Evolutionary conservation across 352 stramenopile genomes (phyloP), one percentile per base, ranked within the genome.

Genomic region (Phytophthora constricta): DNA sequence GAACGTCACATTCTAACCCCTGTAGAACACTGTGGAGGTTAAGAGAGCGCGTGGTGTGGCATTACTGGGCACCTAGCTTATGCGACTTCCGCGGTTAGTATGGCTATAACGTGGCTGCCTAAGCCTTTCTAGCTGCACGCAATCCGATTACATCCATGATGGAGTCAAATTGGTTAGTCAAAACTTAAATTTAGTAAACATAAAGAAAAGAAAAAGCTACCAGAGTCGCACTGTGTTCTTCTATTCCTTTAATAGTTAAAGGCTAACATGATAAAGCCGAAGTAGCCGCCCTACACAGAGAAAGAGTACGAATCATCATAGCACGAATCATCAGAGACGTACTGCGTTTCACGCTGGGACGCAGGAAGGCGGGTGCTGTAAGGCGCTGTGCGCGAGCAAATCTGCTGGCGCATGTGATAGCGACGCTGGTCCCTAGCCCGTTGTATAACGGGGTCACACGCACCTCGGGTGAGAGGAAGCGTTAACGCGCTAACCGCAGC

Each of bases 121-220:
- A 65, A 59, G 33, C 39, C 58, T 65, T 20, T 48, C 39, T 58
- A 49, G 48, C 58, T 65, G 58, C 58, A 65, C 48, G 39, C 5
- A 37, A 37, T 11, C 31, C 11, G 31, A 37, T 37, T 37, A 37
- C 31, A 37, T 37, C 11, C 11, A 37, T 37, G n/a, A 59, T 45
- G 48, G n/a, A 54, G 49, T 10, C n/a, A 55, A 42, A 25, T 65
- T 54, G 47, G 58, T 41, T 33, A 57, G 57, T 52, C 33, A 37
- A 37, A 5, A 11, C 31, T 5, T 37, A 37, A 11, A 37, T 37
- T 11, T 13, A 37, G 11, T 5, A 5, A 37, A 37, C 31, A 37
- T n/a, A n/a, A 37, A 37, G 5, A 37, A 37, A 37, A 5, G 11
- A 5, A 37, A 37, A 37, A 5, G 31, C 31, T 37, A n/a, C n/a